phyloP scores from a whole-genome alignment of 2,329 filamentous ascomycete species.

The Aplosporella prunicola region DNA sequence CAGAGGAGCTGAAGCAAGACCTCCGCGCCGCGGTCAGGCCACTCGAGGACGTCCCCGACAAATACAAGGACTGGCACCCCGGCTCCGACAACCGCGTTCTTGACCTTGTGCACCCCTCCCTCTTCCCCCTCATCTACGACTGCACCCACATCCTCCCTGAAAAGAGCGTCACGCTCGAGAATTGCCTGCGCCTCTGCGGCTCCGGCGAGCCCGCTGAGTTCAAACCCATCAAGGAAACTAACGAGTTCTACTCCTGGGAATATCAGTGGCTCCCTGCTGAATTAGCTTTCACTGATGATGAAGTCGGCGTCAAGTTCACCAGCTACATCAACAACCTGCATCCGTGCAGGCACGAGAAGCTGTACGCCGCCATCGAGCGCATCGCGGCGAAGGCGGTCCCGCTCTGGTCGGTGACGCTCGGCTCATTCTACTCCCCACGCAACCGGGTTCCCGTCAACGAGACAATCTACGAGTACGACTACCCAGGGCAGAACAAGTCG shows the following conservation, averaged over 20 bases:
- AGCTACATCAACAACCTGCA: slow-evolving; percentile 49
- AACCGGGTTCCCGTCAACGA: slow-evolving; percentile 2
- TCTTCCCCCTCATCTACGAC: slow-evolving; percentile 52
- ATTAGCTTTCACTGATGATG: slow-evolving; percentile 32
- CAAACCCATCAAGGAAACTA: neutral
- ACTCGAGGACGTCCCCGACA: slow-evolving; percentile 44
- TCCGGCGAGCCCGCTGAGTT: slow-evolving; percentile 19
- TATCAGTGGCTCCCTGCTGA: slow-evolving; percentile 45
- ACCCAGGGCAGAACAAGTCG: too few relatives aligned
- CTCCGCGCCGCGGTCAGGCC: slow-evolving; percentile 36
- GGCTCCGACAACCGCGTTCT: slow-evolving; percentile 47
- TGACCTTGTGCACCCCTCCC: slow-evolving; percentile 54
- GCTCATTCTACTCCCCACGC: slow-evolving; percentile 3
- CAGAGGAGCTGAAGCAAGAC: slow-evolving; percentile 27
- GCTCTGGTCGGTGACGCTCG: slow-evolving; percentile 34
- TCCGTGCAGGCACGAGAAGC: slow-evolving; percentile 27
- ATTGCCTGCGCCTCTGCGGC: slow-evolving; percentile 23
- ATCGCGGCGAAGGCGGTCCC: slow-evolving; percentile 35
- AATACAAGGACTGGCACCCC: slow-evolving; percentile 52
- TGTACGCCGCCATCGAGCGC: slow-evolving; percentile 35
- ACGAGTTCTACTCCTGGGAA: neutral
- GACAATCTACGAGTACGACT: neutral
- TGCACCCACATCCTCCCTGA: slow-evolving; percentile 32
- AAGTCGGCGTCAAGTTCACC: slow-evolving; percentile 29
- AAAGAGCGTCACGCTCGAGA: slow-evolving; percentile 18